A percentile compares a stretch with the other conserved stretches of the same genome.
These are phyloP conservation scores for Sorghum bicolor DNA, from an alignment of 176 grass and related monocot species.

Conservation along the genomic window DNA sequence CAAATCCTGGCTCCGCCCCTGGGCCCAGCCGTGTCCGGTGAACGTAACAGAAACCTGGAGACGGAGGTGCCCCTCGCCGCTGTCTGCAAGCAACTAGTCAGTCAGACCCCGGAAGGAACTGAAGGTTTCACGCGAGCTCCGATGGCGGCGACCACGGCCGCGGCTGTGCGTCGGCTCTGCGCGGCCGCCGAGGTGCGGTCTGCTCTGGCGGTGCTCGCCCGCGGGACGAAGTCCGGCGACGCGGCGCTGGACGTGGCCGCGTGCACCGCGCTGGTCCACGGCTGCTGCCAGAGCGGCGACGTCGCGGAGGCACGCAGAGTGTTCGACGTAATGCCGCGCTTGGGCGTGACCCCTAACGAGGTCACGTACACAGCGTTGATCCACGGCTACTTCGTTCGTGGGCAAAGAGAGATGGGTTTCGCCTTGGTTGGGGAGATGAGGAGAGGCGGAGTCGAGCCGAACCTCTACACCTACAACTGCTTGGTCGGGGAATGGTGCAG, in stretches of 20 bases:
- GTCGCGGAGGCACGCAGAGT: slow-evolving; percentile 34
- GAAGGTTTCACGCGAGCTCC: background rate
- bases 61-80: too few species aligned
- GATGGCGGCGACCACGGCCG: slow-evolving; percentile 14
- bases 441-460: slow-evolving; percentile 37
- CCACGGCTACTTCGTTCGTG: slow-evolving; percentile 52
- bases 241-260: slow-evolving; percentile 38
- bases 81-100: too few species aligned
- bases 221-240: slow-evolving; percentile 30
- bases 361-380: slow-evolving; percentile 69
- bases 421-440: slow-evolving; percentile 54
- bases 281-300: slow-evolving; percentile 47
- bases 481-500: slow-evolving; percentile 52
- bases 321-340: slow-evolving; percentile 52
- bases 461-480: slow-evolving; percentile 64
- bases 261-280: slow-evolving; percentile 56
- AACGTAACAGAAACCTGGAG: too few species aligned
- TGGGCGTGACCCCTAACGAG: slow-evolving; percentile 49
- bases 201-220: slow-evolving; percentile 20
- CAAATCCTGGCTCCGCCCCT: too few species aligned
- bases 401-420: slow-evolving; percentile 25
- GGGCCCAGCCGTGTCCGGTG: too few species aligned
- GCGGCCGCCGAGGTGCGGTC: slow-evolving; percentile 9
- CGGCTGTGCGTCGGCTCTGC: slow-evolving; percentile 38
- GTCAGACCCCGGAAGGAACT: too few species aligned